Base-by-base conservation (phyloP, 805 yeast genomes). In the Candida sonorensis region DNA sequence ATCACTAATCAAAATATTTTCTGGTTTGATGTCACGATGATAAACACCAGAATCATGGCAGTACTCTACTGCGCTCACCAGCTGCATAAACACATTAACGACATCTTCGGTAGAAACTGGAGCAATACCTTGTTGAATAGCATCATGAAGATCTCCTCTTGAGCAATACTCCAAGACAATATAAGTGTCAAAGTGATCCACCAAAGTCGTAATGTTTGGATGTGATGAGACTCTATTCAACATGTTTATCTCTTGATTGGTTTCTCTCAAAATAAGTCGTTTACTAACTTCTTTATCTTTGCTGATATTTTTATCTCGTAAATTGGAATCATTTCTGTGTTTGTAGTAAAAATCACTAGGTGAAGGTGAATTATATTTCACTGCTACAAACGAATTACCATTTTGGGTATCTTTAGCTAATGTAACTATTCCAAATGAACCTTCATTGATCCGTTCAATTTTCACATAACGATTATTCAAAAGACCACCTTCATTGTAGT, bases 361-460 rank as follows among this genome's bases (percentile, higher is more conserved):
- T 16, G 70, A 50, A 14, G 83, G 80, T 45, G 76, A 79, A 34
- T 87, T 80, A 53, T 83, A 84, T 59, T 90, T 88, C 39, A 90
- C 76, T 3, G 97, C 97, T 18, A 83, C 94, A 29, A 82, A 59
- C 34, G 64, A 61, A 40, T 64, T 48, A 19, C 53, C 45, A 19
- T 51, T 37, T 23, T 63, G 58, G 17, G 68, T 66, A 55, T 90
- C 95, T 47, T 76, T 77, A 8, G 95, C 97, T 17, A 90, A 67
- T 2, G 94, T 77, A 7, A 90, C 97, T 29, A 82, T 72, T 31
- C 97, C 97, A 57, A 85, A 90, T 0, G 97, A 85, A 19, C 97
- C 97, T 55, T 85, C 88, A 51, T 88, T 84, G 37, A 90, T 73
- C 50, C 78, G 84, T 36, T 74, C 76, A 15, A 86, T 66, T 45